These are phyloP conservation scores for Tylopilus plumbeoviolaceoides DNA, from an alignment of 768 basidiomycete species.

Conservation along the genomic window DNA sequence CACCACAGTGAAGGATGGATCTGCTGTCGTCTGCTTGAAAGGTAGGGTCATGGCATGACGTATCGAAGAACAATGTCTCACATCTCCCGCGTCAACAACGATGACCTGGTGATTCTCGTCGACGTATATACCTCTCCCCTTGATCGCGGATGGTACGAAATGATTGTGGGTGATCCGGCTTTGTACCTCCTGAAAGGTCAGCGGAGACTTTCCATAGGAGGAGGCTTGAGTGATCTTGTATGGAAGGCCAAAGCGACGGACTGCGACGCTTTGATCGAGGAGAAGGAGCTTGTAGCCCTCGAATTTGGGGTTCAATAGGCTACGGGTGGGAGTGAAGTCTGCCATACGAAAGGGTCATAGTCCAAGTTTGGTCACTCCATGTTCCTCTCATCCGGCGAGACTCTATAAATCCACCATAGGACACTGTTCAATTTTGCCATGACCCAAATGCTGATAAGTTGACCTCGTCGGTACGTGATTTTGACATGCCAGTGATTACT, in stretches of 20 bases:
- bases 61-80: constrained; percentile 34
- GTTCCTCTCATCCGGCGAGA: too few relatives aligned
- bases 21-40: constrained; percentile 45
- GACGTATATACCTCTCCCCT: constrained; percentile 57
- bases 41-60: constrained; percentile 8
- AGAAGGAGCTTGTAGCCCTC: constrained; percentile 78
- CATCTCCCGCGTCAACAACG: constrained; percentile 52
- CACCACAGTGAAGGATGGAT: constrained; percentile 51
- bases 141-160: constrained; percentile 46
- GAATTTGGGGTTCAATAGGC: constrained; percentile 75
- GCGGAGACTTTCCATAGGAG: constrained; percentile 52
- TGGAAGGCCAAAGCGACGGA: constrained; percentile 46
- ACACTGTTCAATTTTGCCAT: too few relatives aligned
- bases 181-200: constrained; percentile 79
- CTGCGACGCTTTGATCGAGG: constrained; percentile 54
- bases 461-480: neutral
- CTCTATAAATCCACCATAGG: too few relatives aligned
- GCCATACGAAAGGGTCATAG: constrained; percentile 25
- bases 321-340: constrained; percentile 43
- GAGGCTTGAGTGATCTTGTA: constrained; percentile 48
- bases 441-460: neutral
- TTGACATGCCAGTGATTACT: too few relatives aligned
- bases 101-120: constrained; percentile 63
- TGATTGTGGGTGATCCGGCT: constrained; percentile 85
- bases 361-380: neutral